phyloP scores from a whole-genome alignment of 495 filamentous ascomycete genomes.

The Elaphomyces granulatus region DNA sequence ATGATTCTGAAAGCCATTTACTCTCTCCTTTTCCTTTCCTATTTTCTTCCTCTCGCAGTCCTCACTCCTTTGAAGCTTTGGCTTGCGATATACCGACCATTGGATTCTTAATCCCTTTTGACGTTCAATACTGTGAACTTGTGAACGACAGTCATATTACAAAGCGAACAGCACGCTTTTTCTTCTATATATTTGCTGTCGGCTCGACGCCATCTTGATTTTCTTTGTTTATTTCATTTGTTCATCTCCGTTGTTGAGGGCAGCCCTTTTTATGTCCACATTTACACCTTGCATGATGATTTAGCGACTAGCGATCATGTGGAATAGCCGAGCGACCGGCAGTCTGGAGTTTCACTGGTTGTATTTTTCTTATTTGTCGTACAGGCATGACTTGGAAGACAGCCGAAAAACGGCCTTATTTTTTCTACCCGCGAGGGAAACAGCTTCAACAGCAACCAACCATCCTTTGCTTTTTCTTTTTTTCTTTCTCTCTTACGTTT shows the following conservation, averaged over 20 bases:
- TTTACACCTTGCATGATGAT: slow-evolving; percentile 1
- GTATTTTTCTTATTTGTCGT: slow-evolving; percentile 2
- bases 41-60: no score
- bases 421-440: no score
- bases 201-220: slow-evolving; percentile 3
- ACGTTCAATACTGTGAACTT: neutral
- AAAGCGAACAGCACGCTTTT: slow-evolving; percentile 6
- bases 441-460: no score
- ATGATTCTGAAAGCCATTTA: no score
- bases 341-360: slow-evolving; percentile 1
- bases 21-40: no score
- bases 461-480: slow-evolving; percentile 13
- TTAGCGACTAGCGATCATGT: slow-evolving; percentile 3
- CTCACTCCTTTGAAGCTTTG: no score
- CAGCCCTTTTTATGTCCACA: neutral
- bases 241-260: neutral
- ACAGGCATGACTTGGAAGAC: neutral
- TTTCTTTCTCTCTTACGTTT: slow-evolving; percentile 18
- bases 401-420: no score
- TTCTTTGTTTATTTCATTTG: slow-evolving; percentile 2
- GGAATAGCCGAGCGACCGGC: slow-evolving; percentile 3
- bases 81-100: neutral
- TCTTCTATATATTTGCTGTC: neutral
- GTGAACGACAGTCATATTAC: neutral
- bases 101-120: neutral